These are phyloP conservation scores for Laburnicola sp. DNA, from an alignment of 2,329 filamentous ascomycete genomes.

Conservation along the genomic window DNA sequence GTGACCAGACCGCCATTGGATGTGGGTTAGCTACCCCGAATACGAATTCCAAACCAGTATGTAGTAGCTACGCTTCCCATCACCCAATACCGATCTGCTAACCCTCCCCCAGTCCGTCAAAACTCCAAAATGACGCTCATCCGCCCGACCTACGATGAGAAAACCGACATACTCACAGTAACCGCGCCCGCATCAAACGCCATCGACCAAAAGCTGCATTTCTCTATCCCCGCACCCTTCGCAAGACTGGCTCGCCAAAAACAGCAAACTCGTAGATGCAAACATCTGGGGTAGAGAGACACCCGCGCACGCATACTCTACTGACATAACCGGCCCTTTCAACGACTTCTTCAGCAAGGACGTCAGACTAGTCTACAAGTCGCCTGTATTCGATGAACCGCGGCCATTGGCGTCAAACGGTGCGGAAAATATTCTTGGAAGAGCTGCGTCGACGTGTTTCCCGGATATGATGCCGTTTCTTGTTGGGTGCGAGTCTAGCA, in stretches of 20 bases:
- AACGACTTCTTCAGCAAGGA: conserved; percentile 59
- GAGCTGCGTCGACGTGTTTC: conserved; percentile 58
- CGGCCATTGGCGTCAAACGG: conserved; percentile 61
- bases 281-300: conserved; percentile 64
- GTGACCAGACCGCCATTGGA: conserved; percentile 62
- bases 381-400: conserved; percentile 52
- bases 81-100: background rate
- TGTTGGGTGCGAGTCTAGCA: conserved; percentile 59
- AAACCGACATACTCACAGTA: conserved; percentile 54
- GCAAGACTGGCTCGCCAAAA: conserved; percentile 54
- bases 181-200: conserved; percentile 49
- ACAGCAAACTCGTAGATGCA: conserved; percentile 56
- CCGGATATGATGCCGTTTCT: conserved; percentile 62
- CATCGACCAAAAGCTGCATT: conserved; percentile 35
- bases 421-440: conserved; percentile 57
- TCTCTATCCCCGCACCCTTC: conserved; percentile 59
- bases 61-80: background rate
- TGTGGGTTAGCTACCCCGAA: conserved; percentile 61
- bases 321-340: conserved; percentile 57
- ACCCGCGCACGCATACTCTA: conserved; percentile 59
- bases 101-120: conserved; percentile 50
- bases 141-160: conserved; percentile 54
- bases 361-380: conserved; percentile 64
- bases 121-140: conserved; percentile 66
- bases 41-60: conserved; percentile 61